These are phyloP conservation scores for Phytopythium ostracodes DNA, from an alignment of 352 stramenopile species.

Conservation along the genomic window DNA sequence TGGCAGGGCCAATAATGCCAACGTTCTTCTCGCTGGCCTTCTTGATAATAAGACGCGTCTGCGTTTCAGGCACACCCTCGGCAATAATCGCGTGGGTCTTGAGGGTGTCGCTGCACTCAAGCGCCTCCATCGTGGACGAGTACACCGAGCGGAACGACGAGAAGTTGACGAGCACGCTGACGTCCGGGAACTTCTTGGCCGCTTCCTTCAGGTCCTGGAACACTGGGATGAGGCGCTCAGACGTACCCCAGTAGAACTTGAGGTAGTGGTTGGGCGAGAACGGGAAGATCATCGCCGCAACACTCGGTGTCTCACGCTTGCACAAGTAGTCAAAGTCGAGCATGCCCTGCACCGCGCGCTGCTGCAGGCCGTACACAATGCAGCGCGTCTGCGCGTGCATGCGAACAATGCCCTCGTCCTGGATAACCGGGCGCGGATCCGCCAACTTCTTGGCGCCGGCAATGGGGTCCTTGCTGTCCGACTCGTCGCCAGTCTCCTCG, in stretches of 20 bases:
- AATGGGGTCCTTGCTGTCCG: constrained; percentile 23
- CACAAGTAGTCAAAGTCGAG: constrained; percentile 98
- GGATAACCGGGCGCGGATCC: constrained; percentile 40
- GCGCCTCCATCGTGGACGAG: constrained; percentile 92
- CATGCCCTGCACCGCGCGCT: constrained; percentile 95
- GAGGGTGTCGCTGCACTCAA: constrained; percentile 91
- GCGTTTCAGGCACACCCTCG: constrained; percentile 94
- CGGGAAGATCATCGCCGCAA: constrained; percentile 94
- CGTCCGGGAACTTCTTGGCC: constrained; percentile 91
- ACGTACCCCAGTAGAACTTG: constrained; percentile 97
- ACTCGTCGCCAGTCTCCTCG: constrained; percentile 25
- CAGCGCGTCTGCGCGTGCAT: constrained; percentile 87
- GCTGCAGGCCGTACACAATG: constrained; percentile 95
- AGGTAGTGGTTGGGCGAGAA: constrained; percentile 96
- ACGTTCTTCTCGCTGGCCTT: constrained; percentile 89
- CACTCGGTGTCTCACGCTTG: constrained; percentile 92
- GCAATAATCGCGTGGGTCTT: constrained; percentile 98
- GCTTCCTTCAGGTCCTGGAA: constrained; percentile 91
- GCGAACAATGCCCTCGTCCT: constrained; percentile 83
- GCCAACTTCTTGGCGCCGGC: constrained; percentile 16
- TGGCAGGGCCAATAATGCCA: constrained; percentile 94
- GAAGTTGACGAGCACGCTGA: constrained; percentile 96
- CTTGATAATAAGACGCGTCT: constrained; percentile 95
- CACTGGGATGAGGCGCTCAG: constrained; percentile 92
- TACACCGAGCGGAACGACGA: constrained; percentile 96